phyloP scores from a whole-genome alignment of 768 basidiomycete genomes.

The Sporobolomyces phaffii region DNA sequence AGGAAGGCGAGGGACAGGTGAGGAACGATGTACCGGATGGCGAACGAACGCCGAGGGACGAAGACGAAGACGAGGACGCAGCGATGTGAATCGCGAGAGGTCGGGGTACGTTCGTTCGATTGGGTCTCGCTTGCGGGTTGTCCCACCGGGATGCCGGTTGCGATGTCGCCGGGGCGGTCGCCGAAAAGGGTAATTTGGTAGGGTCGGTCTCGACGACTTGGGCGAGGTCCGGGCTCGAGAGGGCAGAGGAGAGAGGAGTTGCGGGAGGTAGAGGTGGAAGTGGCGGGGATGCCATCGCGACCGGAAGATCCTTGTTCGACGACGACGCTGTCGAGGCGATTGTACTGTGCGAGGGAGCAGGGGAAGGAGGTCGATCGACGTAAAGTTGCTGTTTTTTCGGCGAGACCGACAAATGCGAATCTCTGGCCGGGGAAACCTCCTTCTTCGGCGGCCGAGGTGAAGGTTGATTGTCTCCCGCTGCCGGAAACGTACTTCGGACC shows the following conservation, averaged over 20 bases:
- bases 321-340: not conserved
- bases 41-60: not conserved
- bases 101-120: not conserved
- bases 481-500: not conserved
- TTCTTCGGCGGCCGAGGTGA: slow-evolving; percentile 6
- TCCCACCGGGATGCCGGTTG: too few species aligned
- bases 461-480: not conserved
- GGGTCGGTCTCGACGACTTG: slow-evolving; percentile 5
- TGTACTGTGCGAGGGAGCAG: not conserved
- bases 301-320: slow-evolving; percentile 3
- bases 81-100: slow-evolving; percentile 21
- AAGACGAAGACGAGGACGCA: not conserved
- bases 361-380: not conserved
- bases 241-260: not conserved
- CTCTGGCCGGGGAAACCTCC: not conserved
- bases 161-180: not conserved
- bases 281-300: not conserved
- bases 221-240: not conserved
- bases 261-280: not conserved
- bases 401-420: not conserved
- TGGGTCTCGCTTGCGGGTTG: not conserved
- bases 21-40: not conserved
- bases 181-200: not conserved
- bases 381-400: not conserved
- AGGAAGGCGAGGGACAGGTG: not conserved